A percentile compares a stretch with the other conserved stretches of the same genome.
These are phyloP conservation scores for Funneliformis caledonium DNA, from an alignment of 371 early-diverging fungal genomes.

Conservation along the genomic window DNA sequence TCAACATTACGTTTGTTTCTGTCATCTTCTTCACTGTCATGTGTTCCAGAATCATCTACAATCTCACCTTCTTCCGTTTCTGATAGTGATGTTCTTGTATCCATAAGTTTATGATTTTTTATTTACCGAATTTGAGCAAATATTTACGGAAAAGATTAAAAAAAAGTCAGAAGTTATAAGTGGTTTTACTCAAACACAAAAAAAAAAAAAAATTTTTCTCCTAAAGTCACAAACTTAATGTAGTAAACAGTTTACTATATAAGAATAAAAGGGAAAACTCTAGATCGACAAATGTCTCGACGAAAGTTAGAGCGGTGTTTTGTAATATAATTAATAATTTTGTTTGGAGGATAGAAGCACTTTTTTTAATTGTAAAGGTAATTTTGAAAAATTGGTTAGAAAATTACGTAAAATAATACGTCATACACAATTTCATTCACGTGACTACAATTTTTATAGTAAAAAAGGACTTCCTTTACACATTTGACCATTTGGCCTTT, in stretches of 20 bases:
- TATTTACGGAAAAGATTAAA: constrained; percentile 22
- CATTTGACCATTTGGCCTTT: no score
- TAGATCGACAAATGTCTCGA: constrained; percentile 1
- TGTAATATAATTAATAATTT: neutral
- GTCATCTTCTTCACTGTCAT: constrained; percentile 21
- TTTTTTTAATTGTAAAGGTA: neutral
- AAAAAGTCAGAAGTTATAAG: constrained; percentile 27
- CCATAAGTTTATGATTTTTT: constrained; percentile 35
- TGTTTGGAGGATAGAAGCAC: neutral
- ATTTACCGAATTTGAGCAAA: neutral
- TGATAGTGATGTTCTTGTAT: constrained; percentile 29
- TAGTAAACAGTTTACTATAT: constrained; percentile 12
- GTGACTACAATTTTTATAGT: no score
- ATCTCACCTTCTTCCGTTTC: constrained; percentile 42
- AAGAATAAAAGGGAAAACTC: constrained; percentile 1
- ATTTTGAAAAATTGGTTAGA: no score
- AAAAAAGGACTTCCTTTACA: no score
- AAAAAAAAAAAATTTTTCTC: constrained; percentile 13
- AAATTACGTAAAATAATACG: no score
- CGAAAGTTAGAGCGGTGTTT: constrained; percentile 1
- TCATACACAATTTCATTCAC: no score
- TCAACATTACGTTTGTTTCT: constrained; percentile 26
- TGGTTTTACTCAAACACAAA: constrained; percentile 21
- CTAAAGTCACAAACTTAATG: constrained; percentile 26
- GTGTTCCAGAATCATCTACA: constrained; percentile 35